These are phyloP conservation scores for Pichia sp. DNA, from an alignment of 1,139 yeast genomes.

Conservation along the genomic window DNA sequence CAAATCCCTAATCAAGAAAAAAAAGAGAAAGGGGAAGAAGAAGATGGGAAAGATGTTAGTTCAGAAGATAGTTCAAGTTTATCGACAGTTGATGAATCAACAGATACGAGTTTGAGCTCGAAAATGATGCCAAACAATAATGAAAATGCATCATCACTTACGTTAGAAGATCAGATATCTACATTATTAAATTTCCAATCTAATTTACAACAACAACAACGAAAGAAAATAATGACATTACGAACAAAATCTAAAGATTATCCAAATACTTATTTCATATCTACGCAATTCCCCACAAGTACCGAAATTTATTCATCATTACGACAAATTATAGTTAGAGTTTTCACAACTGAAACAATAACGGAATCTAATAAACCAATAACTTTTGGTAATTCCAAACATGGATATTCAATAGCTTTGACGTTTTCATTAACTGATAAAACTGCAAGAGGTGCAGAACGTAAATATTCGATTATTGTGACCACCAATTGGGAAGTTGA, in stretches of 20 bases:
- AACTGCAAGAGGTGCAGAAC: slow-evolving; percentile 72
- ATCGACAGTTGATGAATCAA: neutral
- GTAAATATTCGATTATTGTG: slow-evolving; percentile 63
- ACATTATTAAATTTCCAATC: slow-evolving; percentile 4
- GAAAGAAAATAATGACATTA: slow-evolving; percentile 13
- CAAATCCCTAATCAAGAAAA: slow-evolving; percentile 18
- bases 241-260: slow-evolving; percentile 10
- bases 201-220: neutral
- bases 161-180: slow-evolving; percentile 12
- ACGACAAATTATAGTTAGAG: slow-evolving; percentile 55
- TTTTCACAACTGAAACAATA: slow-evolving; percentile 67
- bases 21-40: neutral
- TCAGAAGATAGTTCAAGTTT: neutral
- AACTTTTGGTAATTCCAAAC: slow-evolving; percentile 60
- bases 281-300: slow-evolving; percentile 63
- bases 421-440: slow-evolving; percentile 64
- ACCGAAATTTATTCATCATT: slow-evolving; percentile 48
- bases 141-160: slow-evolving; percentile 1
- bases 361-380: slow-evolving; percentile 62
- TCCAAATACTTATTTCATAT: slow-evolving; percentile 25
- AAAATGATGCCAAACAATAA: neutral
- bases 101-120: neutral
- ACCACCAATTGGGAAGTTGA: slow-evolving; percentile 52
- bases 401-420: slow-evolving; percentile 62
- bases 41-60: neutral